A percentile compares a stretch with the other conserved stretches of the same genome.
These are phyloP conservation scores for Cystobasidium ongulense DNA, from an alignment of 768 basidiomycete species.

Conservation along the genomic window DNA sequence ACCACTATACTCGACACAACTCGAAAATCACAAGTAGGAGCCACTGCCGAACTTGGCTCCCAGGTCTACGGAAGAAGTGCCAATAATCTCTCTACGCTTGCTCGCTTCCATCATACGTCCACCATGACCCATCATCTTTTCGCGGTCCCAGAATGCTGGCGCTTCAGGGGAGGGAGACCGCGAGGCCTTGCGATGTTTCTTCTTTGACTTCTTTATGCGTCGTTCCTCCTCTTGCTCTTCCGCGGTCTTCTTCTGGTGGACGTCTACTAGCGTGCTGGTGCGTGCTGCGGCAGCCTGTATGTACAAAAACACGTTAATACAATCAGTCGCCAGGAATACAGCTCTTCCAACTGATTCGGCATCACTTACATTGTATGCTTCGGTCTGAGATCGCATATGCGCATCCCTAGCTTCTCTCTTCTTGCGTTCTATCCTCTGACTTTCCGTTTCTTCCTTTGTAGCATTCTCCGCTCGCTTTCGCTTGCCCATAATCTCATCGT, in stretches of 20 bases:
- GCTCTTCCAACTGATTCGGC: neutral
- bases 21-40: constrained; percentile 26
- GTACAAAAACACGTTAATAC: too few species aligned
- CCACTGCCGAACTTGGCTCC: constrained; percentile 35
- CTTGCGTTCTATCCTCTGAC: constrained; percentile 21
- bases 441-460: constrained; percentile 41
- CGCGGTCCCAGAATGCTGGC: constrained; percentile 79
- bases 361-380: constrained; percentile 36
- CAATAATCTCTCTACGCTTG: constrained; percentile 66
- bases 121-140: constrained; percentile 76
- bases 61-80: constrained; percentile 40
- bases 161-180: constrained; percentile 19
- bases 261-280: neutral
- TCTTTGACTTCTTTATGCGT: constrained; percentile 44
- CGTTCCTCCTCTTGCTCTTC: constrained; percentile 1
- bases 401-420: constrained; percentile 25
- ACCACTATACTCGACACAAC: neutral
- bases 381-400: constrained; percentile 34
- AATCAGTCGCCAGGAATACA: too few species aligned
- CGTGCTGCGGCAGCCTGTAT: constrained; percentile 13
- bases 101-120: constrained; percentile 84
- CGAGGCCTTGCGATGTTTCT: constrained; percentile 48
- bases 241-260: neutral
- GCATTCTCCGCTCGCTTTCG: constrained; percentile 60
- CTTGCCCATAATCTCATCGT: constrained; percentile 89